A percentile compares a stretch with the other conserved stretches of the same genome.
Evolutionary conservation across 225 moss, liverwort and hornwort species (phyloP).

Genomic region (Marchantia paleacea): DNA sequence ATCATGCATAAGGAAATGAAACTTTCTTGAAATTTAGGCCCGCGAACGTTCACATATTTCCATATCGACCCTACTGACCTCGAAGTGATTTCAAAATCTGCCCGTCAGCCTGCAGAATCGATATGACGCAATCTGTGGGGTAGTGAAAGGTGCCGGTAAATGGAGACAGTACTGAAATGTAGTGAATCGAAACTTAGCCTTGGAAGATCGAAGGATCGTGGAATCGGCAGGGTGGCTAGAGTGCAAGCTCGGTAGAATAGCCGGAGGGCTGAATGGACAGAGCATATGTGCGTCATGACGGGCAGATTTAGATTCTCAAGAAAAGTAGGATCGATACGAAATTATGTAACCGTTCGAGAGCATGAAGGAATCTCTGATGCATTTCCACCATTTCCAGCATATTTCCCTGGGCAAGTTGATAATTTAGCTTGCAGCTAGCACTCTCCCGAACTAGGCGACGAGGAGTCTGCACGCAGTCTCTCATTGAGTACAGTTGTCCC

Average conservation of each 20-base stretch:
- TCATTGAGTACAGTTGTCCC: background rate
- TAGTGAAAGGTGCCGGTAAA: background rate
- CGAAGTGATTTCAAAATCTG: background rate
- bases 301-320: background rate
- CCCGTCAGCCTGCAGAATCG: background rate
- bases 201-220: background rate
- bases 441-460: background rate
- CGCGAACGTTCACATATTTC: background rate
- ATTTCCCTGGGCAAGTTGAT: background rate
- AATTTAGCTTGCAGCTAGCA: background rate
- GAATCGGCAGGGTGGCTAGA: background rate
- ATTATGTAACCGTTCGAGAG: background rate
- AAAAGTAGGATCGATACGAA: constrained; percentile 7
- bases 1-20: background rate
- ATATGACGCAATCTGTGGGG: background rate
- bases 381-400: background rate
- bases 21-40: background rate
- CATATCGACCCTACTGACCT: background rate
- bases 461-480: background rate
- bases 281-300: background rate
- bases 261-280: too few species aligned
- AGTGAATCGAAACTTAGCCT: background rate
- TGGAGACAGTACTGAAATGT: background rate
- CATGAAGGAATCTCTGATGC: background rate
- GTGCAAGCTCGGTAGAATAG: background rate